Percentiles rank a stretch among this genome's conserved stretches.
Evolutionary conservation across 2,329 filamentous ascomycete species (phyloP).

Genomic region (Hortaea werneckii): DNA sequence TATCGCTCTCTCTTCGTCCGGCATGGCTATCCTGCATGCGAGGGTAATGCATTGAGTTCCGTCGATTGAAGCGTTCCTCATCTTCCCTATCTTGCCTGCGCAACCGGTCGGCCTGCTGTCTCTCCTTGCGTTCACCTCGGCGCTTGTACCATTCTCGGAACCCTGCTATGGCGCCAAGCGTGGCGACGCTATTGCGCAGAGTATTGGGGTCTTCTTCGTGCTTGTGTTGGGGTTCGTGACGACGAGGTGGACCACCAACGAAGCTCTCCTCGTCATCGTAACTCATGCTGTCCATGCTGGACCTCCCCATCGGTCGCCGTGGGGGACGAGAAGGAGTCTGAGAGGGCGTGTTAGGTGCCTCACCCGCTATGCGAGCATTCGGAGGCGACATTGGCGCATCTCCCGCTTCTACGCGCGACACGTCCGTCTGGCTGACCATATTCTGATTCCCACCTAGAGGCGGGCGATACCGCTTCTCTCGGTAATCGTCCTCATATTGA

Average conservation of each 20-base stretch:
- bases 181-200: conserved; percentile 39
- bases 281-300: conserved; percentile 29
- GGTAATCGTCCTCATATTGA: conserved; percentile 36
- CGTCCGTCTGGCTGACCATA: conserved; percentile 36
- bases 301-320: conserved; percentile 26
- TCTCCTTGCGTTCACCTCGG: conserved; percentile 47
- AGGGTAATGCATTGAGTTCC: conserved; percentile 20
- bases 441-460: conserved; percentile 39
- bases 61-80: conserved; percentile 26
- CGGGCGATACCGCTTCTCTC: conserved; percentile 32
- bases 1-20: conserved; percentile 18
- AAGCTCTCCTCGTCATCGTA: conserved; percentile 25
- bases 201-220: conserved; percentile 22
- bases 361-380: conserved; percentile 10
- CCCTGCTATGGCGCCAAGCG: conserved; percentile 22
- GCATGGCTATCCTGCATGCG: conserved; percentile 16
- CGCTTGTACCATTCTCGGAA: conserved; percentile 36
- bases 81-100: conserved; percentile 37
- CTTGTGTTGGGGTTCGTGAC: conserved; percentile 6
- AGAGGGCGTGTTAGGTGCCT: conserved; percentile 25
- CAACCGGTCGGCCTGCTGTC: conserved; percentile 49
- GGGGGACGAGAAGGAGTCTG: conserved; percentile 28
- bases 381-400: conserved; percentile 41
- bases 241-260: conserved; percentile 4
- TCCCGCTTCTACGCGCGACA: conserved; percentile 44